Base-by-base conservation (phyloP, 2,329 filamentous ascomycete genomes). In the Epichloe aotearoae region DNA sequence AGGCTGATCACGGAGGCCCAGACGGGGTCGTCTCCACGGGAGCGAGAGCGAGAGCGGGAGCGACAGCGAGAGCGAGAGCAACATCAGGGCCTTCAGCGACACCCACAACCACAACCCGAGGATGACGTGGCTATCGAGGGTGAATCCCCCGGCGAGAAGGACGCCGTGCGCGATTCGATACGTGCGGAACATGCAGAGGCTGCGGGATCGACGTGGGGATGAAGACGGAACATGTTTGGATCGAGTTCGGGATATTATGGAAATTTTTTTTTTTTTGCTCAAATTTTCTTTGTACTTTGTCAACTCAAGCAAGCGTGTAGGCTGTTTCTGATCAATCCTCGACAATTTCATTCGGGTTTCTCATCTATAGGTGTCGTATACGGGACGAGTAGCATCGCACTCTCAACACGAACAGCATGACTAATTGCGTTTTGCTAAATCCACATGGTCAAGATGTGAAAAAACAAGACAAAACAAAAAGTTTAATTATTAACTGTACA, bases 1-100 rank as follows among this genome's bases (percentile, higher is more conserved):
- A 64, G 67, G 49, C 61, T 62, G 50, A 64, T 61, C 47, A 54
- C 66, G 3, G 26, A 30, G 11, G 30, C n/a, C n/a, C 33, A 36
- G 7, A 23, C 34, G 8, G 8, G 15, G 2, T 26, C 20, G 10
- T 40, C 46, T 6, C 12, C 2, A 4, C 44, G n/a, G 3, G 33
- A 5, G 11, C 44, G 15, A 20, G 44, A 14, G 14, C 38, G 2
- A 17, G n/a, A 8, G 42, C 30, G 3, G 10, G 44, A 14, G 14
- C 38, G 5, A 14, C 10, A 8, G 42, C 30, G 5, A 20, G 44
- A 14, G 14, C 38, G 11, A 14, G n/a, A 8, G 42, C 30, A 33
- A 12, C 42, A 12, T 30, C 42, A 34, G 42, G 14, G 42, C n/a
- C 5, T 5, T 7, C 20, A 20, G 8, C 40, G 8, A 17, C 19